phyloP scores from a whole-genome alignment of 495 filamentous ascomycete species.

The Penicillium roqueforti region DNA sequence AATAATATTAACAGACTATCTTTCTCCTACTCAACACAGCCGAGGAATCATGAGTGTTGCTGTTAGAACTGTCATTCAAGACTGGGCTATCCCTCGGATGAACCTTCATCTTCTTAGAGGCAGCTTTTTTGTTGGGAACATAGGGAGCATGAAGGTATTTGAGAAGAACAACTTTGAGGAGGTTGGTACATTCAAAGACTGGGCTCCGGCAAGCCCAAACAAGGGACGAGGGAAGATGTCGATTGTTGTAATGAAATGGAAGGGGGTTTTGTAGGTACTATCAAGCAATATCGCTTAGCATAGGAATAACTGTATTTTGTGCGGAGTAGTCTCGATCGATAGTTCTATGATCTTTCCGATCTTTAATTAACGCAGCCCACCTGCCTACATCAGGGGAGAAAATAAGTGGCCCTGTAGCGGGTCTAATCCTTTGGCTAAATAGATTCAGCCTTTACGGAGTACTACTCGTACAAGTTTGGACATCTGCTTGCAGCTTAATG shows the following conservation, averaged over 20 bases:
- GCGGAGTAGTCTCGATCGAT: too few relatives aligned
- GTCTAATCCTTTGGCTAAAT: too few relatives aligned
- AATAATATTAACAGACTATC: constrained; percentile 16
- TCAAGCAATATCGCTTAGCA: neutral
- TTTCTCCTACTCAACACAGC: constrained; percentile 22
- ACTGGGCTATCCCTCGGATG: constrained; percentile 29
- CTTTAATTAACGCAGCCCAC: neutral
- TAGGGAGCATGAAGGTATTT: constrained; percentile 23
- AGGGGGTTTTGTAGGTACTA: constrained; percentile 1
- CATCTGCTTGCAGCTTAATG: too few relatives aligned
- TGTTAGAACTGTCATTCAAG: constrained; percentile 15
- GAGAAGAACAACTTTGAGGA: constrained; percentile 24
- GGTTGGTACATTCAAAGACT: constrained; percentile 15
- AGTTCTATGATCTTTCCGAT: neutral
- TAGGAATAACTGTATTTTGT: too few relatives aligned
- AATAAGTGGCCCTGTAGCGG: neutral
- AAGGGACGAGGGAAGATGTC: constrained; percentile 21
- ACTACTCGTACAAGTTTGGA: too few relatives aligned
- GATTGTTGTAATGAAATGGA: constrained; percentile 11
- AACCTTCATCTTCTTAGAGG: constrained; percentile 19
- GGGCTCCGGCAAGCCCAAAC: constrained; percentile 9
- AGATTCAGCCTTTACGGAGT: too few relatives aligned
- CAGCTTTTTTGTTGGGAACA: constrained; percentile 20
- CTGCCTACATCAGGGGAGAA: neutral
- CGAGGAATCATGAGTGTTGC: constrained; percentile 28